These are phyloP conservation scores for Suhomyces pyralidae DNA, from an alignment of 805 yeast genomes.

Conservation along the genomic window DNA sequence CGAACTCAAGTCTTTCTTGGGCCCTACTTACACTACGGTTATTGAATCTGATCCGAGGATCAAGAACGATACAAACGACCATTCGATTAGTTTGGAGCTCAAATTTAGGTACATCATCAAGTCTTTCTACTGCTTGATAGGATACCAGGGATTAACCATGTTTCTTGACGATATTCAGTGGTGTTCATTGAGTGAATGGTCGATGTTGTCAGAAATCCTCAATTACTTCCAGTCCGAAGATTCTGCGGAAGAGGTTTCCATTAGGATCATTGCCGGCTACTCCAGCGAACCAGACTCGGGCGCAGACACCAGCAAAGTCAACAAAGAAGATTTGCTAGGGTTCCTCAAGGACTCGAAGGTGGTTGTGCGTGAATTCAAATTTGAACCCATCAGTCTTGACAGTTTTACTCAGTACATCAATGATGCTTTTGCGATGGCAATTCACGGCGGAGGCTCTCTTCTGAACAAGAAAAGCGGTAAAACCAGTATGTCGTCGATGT, in stretches of 20 bases:
- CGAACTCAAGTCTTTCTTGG: slow-evolving; percentile 41
- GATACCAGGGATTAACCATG: slow-evolving; percentile 41
- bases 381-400: not conserved
- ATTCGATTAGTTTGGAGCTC: slow-evolving; percentile 32
- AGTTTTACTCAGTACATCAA: not conserved
- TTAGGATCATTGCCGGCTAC: slow-evolving; percentile 9
- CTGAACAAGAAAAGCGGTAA: not conserved
- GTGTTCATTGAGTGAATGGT: slow-evolving; percentile 34
- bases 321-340: not conserved
- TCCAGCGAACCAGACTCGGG: slow-evolving; percentile 1
- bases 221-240: slow-evolving; percentile 13
- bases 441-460: not conserved
- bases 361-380: not conserved
- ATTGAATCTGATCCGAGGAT: not conserved
- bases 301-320: not conserved
- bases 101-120: slow-evolving; percentile 43
- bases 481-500: slow-evolving; percentile 3
- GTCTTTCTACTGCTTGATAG: slow-evolving; percentile 38
- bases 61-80: slow-evolving; percentile 6
- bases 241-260: slow-evolving; percentile 7
- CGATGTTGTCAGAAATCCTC: slow-evolving; percentile 26
- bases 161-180: slow-evolving; percentile 47
- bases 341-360: slow-evolving; percentile 2
- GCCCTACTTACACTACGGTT: slow-evolving; percentile 34
- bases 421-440: not conserved